These are phyloP conservation scores for Penicillium flavigenum DNA, from an alignment of 495 filamentous ascomycete species.

Conservation along the genomic window DNA sequence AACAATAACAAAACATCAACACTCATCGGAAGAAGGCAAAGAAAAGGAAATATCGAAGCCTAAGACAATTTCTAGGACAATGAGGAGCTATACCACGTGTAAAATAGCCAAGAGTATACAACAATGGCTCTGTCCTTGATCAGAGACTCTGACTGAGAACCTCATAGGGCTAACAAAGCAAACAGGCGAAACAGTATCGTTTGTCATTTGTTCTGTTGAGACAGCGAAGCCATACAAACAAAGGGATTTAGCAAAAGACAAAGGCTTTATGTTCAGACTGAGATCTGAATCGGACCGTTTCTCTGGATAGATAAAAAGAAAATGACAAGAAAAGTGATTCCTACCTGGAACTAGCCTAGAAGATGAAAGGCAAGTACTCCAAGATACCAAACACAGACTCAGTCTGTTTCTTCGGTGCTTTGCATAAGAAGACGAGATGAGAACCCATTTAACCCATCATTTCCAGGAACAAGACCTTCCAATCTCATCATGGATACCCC, in stretches of 20 bases:
- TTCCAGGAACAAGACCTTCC: background rate
- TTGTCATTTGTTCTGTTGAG: background rate
- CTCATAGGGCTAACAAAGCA: background rate
- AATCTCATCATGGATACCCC: conserved; percentile 3
- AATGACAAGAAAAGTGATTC: background rate
- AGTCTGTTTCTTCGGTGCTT: background rate
- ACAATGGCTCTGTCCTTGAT: conserved; percentile 5
- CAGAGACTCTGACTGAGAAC: background rate
- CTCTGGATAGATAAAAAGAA: background rate
- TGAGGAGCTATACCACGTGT: background rate
- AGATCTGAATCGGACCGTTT: background rate
- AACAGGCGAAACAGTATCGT: background rate
- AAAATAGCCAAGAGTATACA: background rate
- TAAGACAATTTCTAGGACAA: background rate
- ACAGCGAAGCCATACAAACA: conserved; percentile 1
- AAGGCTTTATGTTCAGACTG: background rate
- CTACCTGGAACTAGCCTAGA: background rate
- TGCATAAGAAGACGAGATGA: conserved; percentile 9
- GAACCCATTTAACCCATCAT: conserved; percentile 2
- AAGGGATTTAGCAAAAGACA: background rate
- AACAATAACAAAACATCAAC: background rate
- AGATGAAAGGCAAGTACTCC: background rate
- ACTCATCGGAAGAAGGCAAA: background rate
- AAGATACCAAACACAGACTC: background rate
- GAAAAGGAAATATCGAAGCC: background rate